These are phyloP conservation scores for Lepiota venenata DNA, from an alignment of 768 basidiomycete genomes.

Conservation along the genomic window DNA sequence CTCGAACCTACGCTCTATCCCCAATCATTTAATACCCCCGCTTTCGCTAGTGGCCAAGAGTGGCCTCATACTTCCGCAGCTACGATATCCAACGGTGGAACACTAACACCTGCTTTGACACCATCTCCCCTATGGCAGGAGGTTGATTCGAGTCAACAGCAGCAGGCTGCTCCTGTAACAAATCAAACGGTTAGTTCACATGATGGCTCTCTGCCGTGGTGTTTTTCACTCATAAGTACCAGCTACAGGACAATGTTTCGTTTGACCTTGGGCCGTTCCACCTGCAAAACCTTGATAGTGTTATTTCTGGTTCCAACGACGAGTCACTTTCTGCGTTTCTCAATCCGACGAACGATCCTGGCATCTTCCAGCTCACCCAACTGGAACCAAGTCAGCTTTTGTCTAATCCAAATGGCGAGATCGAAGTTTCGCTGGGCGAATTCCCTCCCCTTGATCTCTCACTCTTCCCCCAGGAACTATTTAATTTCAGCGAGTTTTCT, in stretches of 20 bases:
- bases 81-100: neutral
- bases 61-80: neutral
- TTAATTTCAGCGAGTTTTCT: constrained; percentile 1
- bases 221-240: neutral
- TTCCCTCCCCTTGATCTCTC: constrained; percentile 12
- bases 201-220: neutral
- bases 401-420: constrained; percentile 30
- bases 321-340: constrained; percentile 28
- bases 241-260: constrained; percentile 18
- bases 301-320: constrained; percentile 11
- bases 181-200: neutral
- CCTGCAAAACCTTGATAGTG: constrained; percentile 10
- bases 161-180: neutral
- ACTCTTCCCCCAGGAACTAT: constrained; percentile 5
- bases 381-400: constrained; percentile 28
- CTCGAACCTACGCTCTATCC: neutral
- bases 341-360: constrained; percentile 26
- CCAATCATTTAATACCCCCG: constrained; percentile 5
- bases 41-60: constrained; percentile 9
- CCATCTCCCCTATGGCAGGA: constrained; percentile 4
- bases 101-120: constrained; percentile 8
- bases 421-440: constrained; percentile 33
- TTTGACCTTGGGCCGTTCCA: constrained; percentile 18
- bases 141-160: neutral
- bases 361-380: constrained; percentile 31